Percentiles rank a stretch among this genome's conserved stretches.
Evolutionary conservation across 345 rosid genomes (phyloP).

Genomic region (Erysimum cheiranthoides): DNA sequence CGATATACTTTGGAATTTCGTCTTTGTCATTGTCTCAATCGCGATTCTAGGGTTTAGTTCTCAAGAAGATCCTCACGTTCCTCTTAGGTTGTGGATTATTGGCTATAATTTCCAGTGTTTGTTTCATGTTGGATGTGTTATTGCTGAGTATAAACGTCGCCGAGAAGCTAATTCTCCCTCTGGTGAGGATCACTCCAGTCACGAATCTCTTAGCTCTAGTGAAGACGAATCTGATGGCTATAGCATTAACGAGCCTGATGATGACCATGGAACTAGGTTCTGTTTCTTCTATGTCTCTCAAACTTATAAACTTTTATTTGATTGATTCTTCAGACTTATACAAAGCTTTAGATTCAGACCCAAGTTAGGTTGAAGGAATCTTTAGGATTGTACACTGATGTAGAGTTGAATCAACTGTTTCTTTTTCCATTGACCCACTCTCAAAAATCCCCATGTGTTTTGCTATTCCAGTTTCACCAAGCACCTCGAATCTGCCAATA

Average conservation of each 20-base stretch:
- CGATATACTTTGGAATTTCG: conserved; percentile 73
- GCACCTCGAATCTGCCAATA: conserved; percentile 71
- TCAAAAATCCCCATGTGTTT: conserved; percentile 12
- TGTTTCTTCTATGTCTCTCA: not conserved
- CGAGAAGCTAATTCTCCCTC: conserved; percentile 33
- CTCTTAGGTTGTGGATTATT: conserved; percentile 73
- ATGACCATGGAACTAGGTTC: conserved; percentile 61
- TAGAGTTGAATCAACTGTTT: not conserved
- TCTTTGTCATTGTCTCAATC: conserved; percentile 56
- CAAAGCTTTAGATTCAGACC: not conserved
- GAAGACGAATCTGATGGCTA: conserved; percentile 51
- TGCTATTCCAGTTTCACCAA: conserved; percentile 36
- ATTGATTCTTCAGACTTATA: conserved; percentile 6
- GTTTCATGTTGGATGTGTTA: conserved; percentile 69
- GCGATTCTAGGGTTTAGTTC: conserved; percentile 57
- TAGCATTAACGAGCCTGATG: conserved; percentile 43
- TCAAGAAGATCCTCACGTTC: conserved; percentile 64
- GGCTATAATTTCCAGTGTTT: conserved; percentile 75
- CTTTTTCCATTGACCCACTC: not conserved
- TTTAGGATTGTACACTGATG: conserved; percentile 19
- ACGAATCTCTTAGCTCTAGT: conserved; percentile 43
- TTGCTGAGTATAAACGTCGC: conserved; percentile 61
- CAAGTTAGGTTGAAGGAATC: conserved; percentile 3
- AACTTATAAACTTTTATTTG: not conserved
- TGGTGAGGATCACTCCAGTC: conserved; percentile 35